Conservation (phyloP, 805 yeast genomes). For the Sugiyamaella floridensis region DNA sequence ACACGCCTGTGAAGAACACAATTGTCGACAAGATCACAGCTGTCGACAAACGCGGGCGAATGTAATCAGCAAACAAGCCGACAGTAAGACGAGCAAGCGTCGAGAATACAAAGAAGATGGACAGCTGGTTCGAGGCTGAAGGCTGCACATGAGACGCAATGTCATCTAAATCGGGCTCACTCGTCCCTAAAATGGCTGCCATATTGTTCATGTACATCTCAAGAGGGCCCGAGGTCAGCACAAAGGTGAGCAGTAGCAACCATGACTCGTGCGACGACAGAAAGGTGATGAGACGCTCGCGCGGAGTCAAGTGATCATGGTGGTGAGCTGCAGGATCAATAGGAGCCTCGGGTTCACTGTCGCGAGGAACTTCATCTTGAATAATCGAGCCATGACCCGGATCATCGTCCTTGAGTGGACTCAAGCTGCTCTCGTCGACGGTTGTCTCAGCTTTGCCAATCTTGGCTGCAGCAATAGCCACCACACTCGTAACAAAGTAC, state of each 20-base stretch:
- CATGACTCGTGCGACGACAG: constrained; percentile 55
- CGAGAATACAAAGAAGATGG: constrained; percentile 56
- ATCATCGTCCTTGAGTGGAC: constrained; percentile 21
- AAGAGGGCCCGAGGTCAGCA: constrained; percentile 71
- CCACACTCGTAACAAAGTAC: constrained; percentile 21
- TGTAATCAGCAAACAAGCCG: constrained; percentile 63
- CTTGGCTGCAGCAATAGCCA: constrained; percentile 23
- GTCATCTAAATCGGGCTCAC: constrained; percentile 21
- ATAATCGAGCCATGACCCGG: neutral
- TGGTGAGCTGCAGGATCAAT: constrained; percentile 1
- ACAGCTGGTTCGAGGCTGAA: constrained; percentile 36
- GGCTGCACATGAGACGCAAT: constrained; percentile 17
- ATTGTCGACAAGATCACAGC: constrained; percentile 25
- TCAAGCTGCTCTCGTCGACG: constrained; percentile 18
- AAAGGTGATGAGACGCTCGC: constrained; percentile 25
- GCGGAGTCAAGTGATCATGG: constrained; percentile 19
- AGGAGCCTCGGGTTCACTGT: constrained; percentile 26
- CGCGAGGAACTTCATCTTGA: constrained; percentile 27
- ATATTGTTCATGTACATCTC: constrained; percentile 81
- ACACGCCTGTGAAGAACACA: constrained; percentile 32
- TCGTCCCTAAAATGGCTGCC: constrained; percentile 57
- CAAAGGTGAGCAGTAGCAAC: constrained; percentile 53
- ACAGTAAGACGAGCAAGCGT: constrained; percentile 60
- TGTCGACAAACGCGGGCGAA: constrained; percentile 31
- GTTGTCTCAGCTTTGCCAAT: constrained; percentile 26